These are phyloP conservation scores for Mollisia scopiformis DNA, from an alignment of 2,329 filamentous ascomycete species.

Conservation along the genomic window DNA sequence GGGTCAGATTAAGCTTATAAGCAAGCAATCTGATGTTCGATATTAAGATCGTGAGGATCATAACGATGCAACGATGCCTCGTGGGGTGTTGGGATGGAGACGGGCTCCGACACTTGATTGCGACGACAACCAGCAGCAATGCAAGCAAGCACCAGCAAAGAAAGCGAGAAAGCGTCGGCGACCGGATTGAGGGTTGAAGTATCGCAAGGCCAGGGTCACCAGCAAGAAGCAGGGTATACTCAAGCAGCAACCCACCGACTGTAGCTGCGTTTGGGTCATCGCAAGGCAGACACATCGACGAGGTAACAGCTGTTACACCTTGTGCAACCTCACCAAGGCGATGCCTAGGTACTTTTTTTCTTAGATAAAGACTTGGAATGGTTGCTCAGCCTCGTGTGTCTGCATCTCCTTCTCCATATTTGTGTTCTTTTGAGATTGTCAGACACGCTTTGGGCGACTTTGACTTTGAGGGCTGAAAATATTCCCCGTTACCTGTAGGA, in stretches of 20 bases:
- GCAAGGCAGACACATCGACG: conserved; percentile 11
- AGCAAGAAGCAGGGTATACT: neutral
- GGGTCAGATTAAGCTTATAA: conserved; percentile 6
- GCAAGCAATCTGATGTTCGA: neutral
- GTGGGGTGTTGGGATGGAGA: neutral
- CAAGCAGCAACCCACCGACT: neutral
- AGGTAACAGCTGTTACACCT: neutral
- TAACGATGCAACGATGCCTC: neutral
- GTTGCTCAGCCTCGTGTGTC: conserved; percentile 10
- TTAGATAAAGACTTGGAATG: neutral
- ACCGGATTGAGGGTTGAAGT: neutral
- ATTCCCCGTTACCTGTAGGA: neutral
- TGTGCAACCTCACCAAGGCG: neutral
- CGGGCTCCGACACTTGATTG: conserved; percentile 9
- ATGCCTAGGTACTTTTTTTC: neutral
- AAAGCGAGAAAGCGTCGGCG: neutral
- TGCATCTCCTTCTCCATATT: neutral
- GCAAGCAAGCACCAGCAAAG: neutral
- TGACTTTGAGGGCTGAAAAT: neutral
- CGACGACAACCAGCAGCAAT: too few species aligned
- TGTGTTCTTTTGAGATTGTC: neutral
- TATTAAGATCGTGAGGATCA: neutral
- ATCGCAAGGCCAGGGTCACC: neutral
- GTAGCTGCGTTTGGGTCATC: neutral
- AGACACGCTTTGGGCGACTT: neutral